A percentile compares a stretch with the other conserved stretches of the same genome.
These are phyloP conservation scores for Podaxis mareebaensis DNA, from an alignment of 768 basidiomycete genomes.

Conservation along the genomic window DNA sequence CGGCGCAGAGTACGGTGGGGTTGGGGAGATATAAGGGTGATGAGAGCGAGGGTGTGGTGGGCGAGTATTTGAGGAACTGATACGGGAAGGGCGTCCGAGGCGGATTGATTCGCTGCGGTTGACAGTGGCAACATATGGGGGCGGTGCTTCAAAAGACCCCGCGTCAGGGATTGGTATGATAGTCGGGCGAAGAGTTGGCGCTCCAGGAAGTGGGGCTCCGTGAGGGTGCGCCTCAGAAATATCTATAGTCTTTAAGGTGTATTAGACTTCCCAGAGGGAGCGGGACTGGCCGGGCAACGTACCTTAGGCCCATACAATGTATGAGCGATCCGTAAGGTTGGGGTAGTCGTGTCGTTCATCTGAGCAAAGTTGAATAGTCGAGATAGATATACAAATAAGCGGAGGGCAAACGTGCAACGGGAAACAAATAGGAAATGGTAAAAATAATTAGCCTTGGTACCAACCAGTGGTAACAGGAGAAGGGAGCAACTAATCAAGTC, in stretches of 20 bases:
- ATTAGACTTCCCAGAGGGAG: not conserved
- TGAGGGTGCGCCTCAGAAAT: not conserved
- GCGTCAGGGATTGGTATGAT: not conserved
- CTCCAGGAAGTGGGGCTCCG: not conserved
- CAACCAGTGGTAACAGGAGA: slow-evolving; percentile 12
- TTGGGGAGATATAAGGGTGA: not conserved
- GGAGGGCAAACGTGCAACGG: not conserved
- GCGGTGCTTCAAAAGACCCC: not conserved
- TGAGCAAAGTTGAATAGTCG: not conserved
- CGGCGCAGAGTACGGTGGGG: not conserved
- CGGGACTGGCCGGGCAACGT: not conserved
- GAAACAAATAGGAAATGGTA: not conserved
- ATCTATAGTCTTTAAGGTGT: not conserved
- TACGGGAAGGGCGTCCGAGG: not conserved
- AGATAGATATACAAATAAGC: not conserved
- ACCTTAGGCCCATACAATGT: slow-evolving; percentile 13
- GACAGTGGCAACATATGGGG: not conserved
- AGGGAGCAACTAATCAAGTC: not conserved
- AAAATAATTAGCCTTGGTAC: slow-evolving; percentile 1
- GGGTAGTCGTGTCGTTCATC: not conserved
- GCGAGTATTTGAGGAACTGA: not conserved
- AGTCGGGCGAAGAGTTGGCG: not conserved
- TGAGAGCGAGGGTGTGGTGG: not conserved
- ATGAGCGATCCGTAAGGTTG: not conserved
- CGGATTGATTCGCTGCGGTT: not conserved